These are phyloP conservation scores for Hemileccinum rubropunctum DNA, from an alignment of 768 basidiomycete genomes.

Conservation along the genomic window DNA sequence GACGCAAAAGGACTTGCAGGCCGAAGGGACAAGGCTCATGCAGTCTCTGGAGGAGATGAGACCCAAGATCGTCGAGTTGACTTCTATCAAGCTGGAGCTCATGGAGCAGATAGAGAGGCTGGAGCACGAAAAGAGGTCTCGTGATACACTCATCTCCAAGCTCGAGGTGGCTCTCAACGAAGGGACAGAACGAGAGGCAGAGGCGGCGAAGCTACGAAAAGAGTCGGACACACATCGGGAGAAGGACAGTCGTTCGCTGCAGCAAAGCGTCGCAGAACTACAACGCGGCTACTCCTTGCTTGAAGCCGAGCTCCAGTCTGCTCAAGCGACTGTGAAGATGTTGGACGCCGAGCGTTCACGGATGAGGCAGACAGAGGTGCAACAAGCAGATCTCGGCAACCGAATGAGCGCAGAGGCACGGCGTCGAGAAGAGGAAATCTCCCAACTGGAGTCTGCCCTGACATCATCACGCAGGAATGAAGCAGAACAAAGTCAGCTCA, in stretches of 20 bases:
- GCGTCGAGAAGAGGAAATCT: slow-evolving; percentile 53
- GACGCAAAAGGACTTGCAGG: slow-evolving; percentile 68
- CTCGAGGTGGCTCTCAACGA: slow-evolving; percentile 62
- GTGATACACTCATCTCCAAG: slow-evolving; percentile 56
- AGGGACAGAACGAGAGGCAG: slow-evolving; percentile 47
- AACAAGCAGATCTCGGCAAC: slow-evolving; percentile 57
- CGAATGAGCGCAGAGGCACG: slow-evolving; percentile 45
- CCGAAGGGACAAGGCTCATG: slow-evolving; percentile 76
- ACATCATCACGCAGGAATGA: slow-evolving; percentile 44
- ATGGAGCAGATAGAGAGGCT: slow-evolving; percentile 60
- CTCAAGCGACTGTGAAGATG: slow-evolving; percentile 50
- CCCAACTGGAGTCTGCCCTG: slow-evolving; percentile 50
- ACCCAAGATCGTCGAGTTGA: slow-evolving; percentile 80
- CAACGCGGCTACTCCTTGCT: slow-evolving; percentile 61
- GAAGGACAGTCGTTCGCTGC: slow-evolving; percentile 48
- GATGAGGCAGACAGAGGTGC: slow-evolving; percentile 53
- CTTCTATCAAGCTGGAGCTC: slow-evolving; percentile 65
- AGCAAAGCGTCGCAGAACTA: slow-evolving; percentile 54
- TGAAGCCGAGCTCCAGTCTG: slow-evolving; percentile 57
- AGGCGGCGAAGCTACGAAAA: slow-evolving; percentile 43
- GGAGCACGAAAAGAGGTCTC: slow-evolving; percentile 50
- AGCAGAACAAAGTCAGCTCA: slow-evolving; percentile 62
- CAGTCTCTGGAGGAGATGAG: slow-evolving; percentile 83
- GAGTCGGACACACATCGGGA: slow-evolving; percentile 47
- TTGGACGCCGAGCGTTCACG: slow-evolving; percentile 66